Conservation (phyloP, 2,329 filamentous ascomycete genomes). For the Onygenales sp. region DNA sequence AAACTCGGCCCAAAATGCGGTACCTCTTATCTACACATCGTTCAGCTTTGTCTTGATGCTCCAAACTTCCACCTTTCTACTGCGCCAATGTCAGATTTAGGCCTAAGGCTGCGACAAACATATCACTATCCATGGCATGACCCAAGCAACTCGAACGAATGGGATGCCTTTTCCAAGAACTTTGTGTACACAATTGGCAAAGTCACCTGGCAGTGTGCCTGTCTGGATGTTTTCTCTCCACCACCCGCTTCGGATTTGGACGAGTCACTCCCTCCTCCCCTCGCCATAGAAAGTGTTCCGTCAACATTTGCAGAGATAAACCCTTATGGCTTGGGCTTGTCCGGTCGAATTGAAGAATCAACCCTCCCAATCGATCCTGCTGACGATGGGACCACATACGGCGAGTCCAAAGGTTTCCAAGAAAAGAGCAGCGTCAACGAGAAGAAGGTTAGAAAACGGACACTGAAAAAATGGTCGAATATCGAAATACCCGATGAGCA, state of each 20-base stretch:
- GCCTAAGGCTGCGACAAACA: conserved; percentile 30
- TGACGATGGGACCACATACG: conserved; percentile 10
- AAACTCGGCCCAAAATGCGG: conserved; percentile 55
- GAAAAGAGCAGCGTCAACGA: conserved; percentile 19
- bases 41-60: conserved; percentile 52
- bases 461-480: conserved; percentile 36
- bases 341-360: conserved; percentile 3
- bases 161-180: conserved; percentile 35
- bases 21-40: conserved; percentile 53
- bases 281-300: conserved; percentile 21
- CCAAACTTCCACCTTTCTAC: conserved; percentile 41
- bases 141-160: conserved; percentile 29
- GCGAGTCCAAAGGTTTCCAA: conserved; percentile 17
- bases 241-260: conserved; percentile 32
- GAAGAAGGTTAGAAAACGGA: conserved; percentile 27
- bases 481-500: conserved; percentile 47
- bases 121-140: conserved; percentile 36
- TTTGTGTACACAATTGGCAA: conserved; percentile 35
- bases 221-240: conserved; percentile 32
- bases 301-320: conserved; percentile 8
- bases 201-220: conserved; percentile 32
- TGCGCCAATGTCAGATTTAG: conserved; percentile 32
- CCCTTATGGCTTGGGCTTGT: conserved; percentile 6
- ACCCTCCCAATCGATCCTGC: conserved; percentile 8
- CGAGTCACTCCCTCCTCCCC: conserved; percentile 32